Conservation (phyloP, 2,329 filamentous ascomycete genomes). For the Waltergamsia citrina region DNA sequence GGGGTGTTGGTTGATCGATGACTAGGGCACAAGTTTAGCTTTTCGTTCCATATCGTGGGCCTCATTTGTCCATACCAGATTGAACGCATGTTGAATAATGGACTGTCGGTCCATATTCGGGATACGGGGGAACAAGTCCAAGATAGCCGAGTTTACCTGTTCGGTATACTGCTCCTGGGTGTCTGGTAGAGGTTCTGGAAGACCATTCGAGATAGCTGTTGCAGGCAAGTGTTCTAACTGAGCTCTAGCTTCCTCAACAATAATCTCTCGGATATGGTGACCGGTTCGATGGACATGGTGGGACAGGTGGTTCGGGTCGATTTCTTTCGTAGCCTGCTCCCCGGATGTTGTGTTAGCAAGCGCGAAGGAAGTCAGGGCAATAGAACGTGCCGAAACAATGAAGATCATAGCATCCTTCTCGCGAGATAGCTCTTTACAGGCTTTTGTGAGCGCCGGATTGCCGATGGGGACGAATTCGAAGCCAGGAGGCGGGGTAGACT, state of each 20-base stretch:
- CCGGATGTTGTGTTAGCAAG: slow-evolving; percentile 5
- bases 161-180: slow-evolving; percentile 50
- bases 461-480: slow-evolving; percentile 55
- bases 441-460: slow-evolving; percentile 48
- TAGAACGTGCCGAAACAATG: slow-evolving; percentile 49
- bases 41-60: not conserved
- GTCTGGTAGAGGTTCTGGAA: slow-evolving; percentile 49
- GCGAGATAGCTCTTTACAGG: slow-evolving; percentile 56
- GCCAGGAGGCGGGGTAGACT: slow-evolving; percentile 44
- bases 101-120: slow-evolving; percentile 53
- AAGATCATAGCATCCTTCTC: slow-evolving; percentile 55
- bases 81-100: slow-evolving; percentile 55
- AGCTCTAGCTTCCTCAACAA: slow-evolving; percentile 45
- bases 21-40: slow-evolving; percentile 1
- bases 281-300: slow-evolving; percentile 50
- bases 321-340: slow-evolving; percentile 17
- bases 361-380: not conserved
- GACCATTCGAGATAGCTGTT: slow-evolving; percentile 14
- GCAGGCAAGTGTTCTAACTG: slow-evolving; percentile 15
- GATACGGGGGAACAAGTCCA: slow-evolving; percentile 56
- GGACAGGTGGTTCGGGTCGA: slow-evolving; percentile 27
- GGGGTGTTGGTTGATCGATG: slow-evolving; percentile 17
- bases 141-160: slow-evolving; percentile 52
- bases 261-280: slow-evolving; percentile 48
- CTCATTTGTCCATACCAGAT: slow-evolving; percentile 34